Base-by-base conservation (phyloP, 176 grass and related monocot species). In the Phyllostachys edulis region DNA sequence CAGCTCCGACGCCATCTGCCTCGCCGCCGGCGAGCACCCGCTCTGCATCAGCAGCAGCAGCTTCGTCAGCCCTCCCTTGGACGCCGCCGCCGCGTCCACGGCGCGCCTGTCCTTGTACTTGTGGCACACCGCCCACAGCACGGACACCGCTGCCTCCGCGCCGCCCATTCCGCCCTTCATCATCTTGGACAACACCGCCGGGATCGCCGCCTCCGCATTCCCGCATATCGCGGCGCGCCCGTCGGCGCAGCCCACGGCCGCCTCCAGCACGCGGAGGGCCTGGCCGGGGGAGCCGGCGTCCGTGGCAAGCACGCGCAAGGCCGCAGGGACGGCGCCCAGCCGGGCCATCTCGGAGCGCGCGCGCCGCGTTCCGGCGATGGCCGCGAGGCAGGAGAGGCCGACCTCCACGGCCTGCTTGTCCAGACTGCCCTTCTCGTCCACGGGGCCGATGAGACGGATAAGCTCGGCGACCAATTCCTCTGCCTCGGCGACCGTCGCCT, bases 21-120 rank as follows among this genome's bases (percentile, higher is more conserved):
- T 84, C 9, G 85, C 62, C 54, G 69, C 59, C 85, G 82, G n/a
- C 34, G 91, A 90, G 88, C 94, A 90, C 6, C 89, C 89, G 79
- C 91, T 94, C 85, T 97, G 91, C 94, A 97, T 92, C 36, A 97
- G 79, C 63, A 97, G 89, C 66, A 97, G 77, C 36, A 97, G 82
- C 51, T 79, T 88, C 70, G 92, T 89, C 26, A 94, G 57, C 52
- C 80, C 84, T 37, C 89, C 91, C 16, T 90, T 84, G 7, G 83
- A 88, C 6, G 47, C 73, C 39, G 77, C 72, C 73, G 87, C 84
- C 2, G 80, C 88, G 21, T 91, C 94, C 13, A 89, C 91, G 4
- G 94, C 91, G 42, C 91, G 80, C 38, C 89, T 73, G 84, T 96
- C 94, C 37, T 77, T 72, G 84, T 84, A 90, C 75, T 85, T 64